A percentile compares a stretch with the other conserved stretches of the same genome.
These are phyloP conservation scores for Xylaria nigripes DNA, from an alignment of 495 filamentous ascomycete species.

Conservation along the genomic window DNA sequence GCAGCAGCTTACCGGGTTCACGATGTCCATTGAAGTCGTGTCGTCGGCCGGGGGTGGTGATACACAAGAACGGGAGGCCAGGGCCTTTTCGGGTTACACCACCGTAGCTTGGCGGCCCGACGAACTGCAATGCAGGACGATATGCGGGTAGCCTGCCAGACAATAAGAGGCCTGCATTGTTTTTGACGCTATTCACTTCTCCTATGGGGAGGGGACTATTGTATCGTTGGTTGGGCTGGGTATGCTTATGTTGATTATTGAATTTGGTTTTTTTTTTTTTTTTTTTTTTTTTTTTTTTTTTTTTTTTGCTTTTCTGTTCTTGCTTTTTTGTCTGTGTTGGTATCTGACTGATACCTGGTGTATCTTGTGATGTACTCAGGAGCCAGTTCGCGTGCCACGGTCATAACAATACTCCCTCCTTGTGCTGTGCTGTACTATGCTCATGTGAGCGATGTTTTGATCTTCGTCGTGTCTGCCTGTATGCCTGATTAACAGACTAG, in stretches of 20 bases:
- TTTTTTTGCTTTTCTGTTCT: background rate
- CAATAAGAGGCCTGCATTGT: background rate
- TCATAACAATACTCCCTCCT: background rate
- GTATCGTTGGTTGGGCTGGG: background rate
- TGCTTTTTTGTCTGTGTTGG: background rate
- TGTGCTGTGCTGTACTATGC: too few relatives aligned
- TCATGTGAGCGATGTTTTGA: background rate
- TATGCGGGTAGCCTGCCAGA: constrained; percentile 3
- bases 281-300: background rate
- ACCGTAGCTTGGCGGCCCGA: constrained; percentile 8
- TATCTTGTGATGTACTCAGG: background rate
- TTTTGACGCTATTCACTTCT: background rate
- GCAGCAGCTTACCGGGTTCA: background rate
- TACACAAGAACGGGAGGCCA: background rate
- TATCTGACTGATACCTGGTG: background rate
- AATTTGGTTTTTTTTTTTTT: background rate
- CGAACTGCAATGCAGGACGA: constrained; percentile 3
- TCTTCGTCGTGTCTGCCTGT: background rate
- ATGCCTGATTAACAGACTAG: background rate
- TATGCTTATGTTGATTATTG: background rate
- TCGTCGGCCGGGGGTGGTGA: background rate
- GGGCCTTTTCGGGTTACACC: background rate
- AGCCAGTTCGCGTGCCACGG: background rate
- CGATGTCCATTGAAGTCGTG: background rate
- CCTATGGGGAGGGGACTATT: background rate